Evolutionary conservation across 805 yeast species (phyloP), one percentile per base, ranked within the genome.

Genomic region (Candida awuae): DNA sequence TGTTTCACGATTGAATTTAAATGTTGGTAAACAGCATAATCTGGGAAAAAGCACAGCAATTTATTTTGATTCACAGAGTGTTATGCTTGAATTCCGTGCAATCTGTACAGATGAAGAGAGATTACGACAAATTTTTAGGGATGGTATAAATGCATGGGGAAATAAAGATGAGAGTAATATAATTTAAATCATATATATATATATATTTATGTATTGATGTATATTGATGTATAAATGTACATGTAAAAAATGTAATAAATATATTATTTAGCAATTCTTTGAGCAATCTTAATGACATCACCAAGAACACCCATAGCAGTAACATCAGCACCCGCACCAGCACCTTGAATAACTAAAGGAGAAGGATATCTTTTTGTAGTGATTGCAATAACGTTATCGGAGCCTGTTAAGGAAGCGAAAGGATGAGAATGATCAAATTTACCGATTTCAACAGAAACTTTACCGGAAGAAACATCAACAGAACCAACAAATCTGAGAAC

Each of bases 281-380:
- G 87, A 32, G 94, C 95, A 52, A 86, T 80, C 70, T 86, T 92
- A 58, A 92, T 73, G 27, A 84, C 80, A 60, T 92, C 99, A 38
- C 94, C 95, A 50, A 92, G 73, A 32, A 92, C 97, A 63, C 98
- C 99, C 54, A 60, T 60, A 31, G 80, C 80, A 37, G 80, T 75
- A 33, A 74, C 78, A 27, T 73, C 80, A 38, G 80, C 78, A 48
- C 94, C 92, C 53, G 80, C 80, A 55, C 94, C 99, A 23, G 99
- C 98, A 65, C 99, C 99, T 71, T 92, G 98, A 53, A 92, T 74
- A 46, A 92, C 81, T 59, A 92, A 71, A 38, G 98, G 98, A 64
- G 85, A 86, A 29, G 81, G 75, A 65, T 92, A 92, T 67, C 99
- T 83, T 59, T 84, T 79, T 23, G 97, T 82, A 61, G 79, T 80